These are phyloP conservation scores for Turritis glabra DNA, from an alignment of 345 rosid genomes.

Conservation along the genomic window DNA sequence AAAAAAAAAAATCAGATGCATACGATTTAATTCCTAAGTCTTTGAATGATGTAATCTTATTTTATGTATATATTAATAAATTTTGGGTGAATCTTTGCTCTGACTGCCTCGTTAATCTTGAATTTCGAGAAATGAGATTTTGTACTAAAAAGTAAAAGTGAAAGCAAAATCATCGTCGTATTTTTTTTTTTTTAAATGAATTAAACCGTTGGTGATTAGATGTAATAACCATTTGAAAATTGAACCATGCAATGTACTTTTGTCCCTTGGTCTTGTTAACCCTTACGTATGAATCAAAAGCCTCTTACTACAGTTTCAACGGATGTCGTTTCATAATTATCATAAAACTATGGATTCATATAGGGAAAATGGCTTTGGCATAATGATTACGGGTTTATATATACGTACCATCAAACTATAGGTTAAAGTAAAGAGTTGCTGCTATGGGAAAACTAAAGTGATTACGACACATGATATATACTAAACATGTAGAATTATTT, in stretches of 20 bases:
- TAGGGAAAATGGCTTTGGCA: not conserved
- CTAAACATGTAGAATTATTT: not conserved
- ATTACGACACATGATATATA: slow-evolving; percentile 19
- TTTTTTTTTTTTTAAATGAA: slow-evolving; percentile 8
- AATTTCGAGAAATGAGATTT: slow-evolving; percentile 29
- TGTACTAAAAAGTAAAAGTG: slow-evolving; percentile 33
- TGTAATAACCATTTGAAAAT: slow-evolving; percentile 13
- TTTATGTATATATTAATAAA: not conserved
- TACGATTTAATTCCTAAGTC: slow-evolving; percentile 12
- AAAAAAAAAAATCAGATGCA: not conserved
- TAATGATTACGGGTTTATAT: slow-evolving; percentile 1
- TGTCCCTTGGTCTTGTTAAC: slow-evolving; percentile 22
- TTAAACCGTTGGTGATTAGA: slow-evolving; percentile 22
- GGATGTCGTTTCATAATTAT: slow-evolving; percentile 14
- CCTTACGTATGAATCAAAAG: slow-evolving; percentile 14
- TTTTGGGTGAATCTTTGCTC: slow-evolving; percentile 25
- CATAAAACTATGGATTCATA: slow-evolving; percentile 11
- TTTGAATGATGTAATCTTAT: not conserved
- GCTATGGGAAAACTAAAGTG: slow-evolving; percentile 8
- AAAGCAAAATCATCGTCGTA: slow-evolving; percentile 26
- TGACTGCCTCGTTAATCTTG: slow-evolving; percentile 34
- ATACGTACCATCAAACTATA: slow-evolving; percentile 18
- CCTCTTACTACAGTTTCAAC: slow-evolving; percentile 24
- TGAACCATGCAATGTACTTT: slow-evolving; percentile 28
- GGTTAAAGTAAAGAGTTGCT: not conserved